A percentile compares a stretch with the other conserved stretches of the same genome.
Conservation (phyloP, 2,329 filamentous ascomycete genomes). For the Plenodomus biglobosus region DNA sequence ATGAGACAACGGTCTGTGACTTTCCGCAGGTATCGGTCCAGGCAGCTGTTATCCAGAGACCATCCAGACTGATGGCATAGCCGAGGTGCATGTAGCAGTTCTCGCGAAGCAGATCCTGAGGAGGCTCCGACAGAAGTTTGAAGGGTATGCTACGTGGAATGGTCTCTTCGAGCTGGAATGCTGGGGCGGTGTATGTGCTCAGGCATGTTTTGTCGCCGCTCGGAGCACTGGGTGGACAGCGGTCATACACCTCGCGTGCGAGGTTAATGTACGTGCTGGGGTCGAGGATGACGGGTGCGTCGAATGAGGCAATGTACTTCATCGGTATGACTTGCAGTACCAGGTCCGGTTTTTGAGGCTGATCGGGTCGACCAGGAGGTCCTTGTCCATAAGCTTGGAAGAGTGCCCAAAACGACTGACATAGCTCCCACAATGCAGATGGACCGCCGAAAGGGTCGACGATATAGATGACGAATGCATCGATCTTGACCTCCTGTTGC, state of each 20-base stretch:
- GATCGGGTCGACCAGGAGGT: slow-evolving; percentile 46
- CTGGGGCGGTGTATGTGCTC: slow-evolving; percentile 61
- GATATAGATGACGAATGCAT: slow-evolving; percentile 70
- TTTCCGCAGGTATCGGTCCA: slow-evolving; percentile 80
- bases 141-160: slow-evolving; percentile 75
- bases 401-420: slow-evolving; percentile 71
- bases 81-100: slow-evolving; percentile 80
- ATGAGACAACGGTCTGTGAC: slow-evolving; percentile 71
- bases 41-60: slow-evolving; percentile 74
- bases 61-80: slow-evolving; percentile 74
- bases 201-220: slow-evolving; percentile 49
- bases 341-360: slow-evolving; percentile 56
- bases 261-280: slow-evolving; percentile 62
- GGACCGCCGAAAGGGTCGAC: slow-evolving; percentile 68
- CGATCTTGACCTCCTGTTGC: slow-evolving; percentile 54
- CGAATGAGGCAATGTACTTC: slow-evolving; percentile 65
- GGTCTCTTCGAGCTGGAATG: slow-evolving; percentile 70
- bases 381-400: slow-evolving; percentile 64
- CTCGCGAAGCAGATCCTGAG: slow-evolving; percentile 72
- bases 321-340: slow-evolving; percentile 75
- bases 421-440: slow-evolving; percentile 65
- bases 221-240: slow-evolving; percentile 58
- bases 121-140: slow-evolving; percentile 67
- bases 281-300: slow-evolving; percentile 63
- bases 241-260: slow-evolving; percentile 76